Base-by-base conservation (phyloP, 2,329 filamentous ascomycete genomes). In the Fusarium goolgardi region DNA sequence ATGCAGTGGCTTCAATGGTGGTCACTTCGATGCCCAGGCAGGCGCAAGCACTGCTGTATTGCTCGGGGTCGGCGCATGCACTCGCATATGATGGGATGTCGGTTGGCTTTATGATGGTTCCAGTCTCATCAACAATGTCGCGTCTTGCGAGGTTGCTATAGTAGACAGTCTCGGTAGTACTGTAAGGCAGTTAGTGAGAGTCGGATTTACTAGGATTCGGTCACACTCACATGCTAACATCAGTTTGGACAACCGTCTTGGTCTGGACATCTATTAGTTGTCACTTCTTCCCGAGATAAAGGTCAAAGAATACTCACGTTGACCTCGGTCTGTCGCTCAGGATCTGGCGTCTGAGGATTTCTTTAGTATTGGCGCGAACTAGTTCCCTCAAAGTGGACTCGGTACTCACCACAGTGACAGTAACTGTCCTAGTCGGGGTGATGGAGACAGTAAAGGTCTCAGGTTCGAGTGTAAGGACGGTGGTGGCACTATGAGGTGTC, bases 11-110 rank as follows among this genome's bases (percentile, higher is more conserved):
- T 9, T 9, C 29, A 9, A 57, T 20, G 0, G n/a, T 43, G 0
- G 47, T 54, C 8, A n/a, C 47, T n/a, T 35, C 3, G 3, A 54
- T 29, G 2, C 37, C 29, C 31, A 57, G 21, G 6, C 55, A 57
- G 3, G 29, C 55, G 5, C 47, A 57, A 13, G 47, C 47, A 13
- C 47, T 57, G 18, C 47, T 54, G 23, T 57, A 54, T 10, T 54
- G 15, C 0, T 54, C 47, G 0, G 37, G 11, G 15, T 35, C n/a
- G 4, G 21, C 23, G 3, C 55, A 57, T 6, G 55, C 20, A 11
- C 2, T 21, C 1, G 47, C 54, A 11, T 54, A 57, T 1, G 16
- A n/a, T 4, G 47, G 37, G 0, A 57, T 43, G 0, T 35, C 9
- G 0, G 47, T 35, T 35, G 47, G 37, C 6, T 6, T 54, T 1